A percentile compares a stretch with the other conserved stretches of the same genome.
phyloP scores from a whole-genome alignment of 139 green algal species.

The Chlamydomonas incerta region DNA sequence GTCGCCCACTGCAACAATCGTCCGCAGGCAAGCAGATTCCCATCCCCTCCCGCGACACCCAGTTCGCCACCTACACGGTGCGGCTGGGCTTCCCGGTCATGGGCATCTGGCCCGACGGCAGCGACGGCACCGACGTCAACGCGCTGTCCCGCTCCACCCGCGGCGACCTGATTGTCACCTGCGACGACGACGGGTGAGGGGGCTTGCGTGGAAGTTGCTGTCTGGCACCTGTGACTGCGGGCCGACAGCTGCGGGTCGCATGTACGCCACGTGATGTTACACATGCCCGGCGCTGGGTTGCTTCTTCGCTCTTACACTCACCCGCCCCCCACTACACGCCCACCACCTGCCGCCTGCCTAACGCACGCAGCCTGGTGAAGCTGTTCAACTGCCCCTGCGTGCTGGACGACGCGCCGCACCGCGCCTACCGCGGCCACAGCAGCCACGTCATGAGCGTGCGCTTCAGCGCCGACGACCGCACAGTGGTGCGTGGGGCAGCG shows the following conservation, averaged over 20 bases:
- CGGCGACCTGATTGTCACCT: slow-evolving; percentile 43
- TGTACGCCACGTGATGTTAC: no score
- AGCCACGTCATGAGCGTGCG: slow-evolving; percentile 76
- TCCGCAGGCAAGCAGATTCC: slow-evolving; percentile 62
- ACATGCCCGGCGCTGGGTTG: no score
- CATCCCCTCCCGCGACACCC: slow-evolving; percentile 65
- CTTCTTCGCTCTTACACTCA: no score
- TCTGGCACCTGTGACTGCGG: no score
- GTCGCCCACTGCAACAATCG: no score
- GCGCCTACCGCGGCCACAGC: slow-evolving; percentile 75
- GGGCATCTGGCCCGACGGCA: slow-evolving; percentile 67
- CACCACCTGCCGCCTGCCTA: no score
- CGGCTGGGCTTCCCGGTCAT: slow-evolving; percentile 77
- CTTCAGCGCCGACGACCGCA: slow-evolving; percentile 61
- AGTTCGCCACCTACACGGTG: slow-evolving; percentile 71
- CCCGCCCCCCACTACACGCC: no score
- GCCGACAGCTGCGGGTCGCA: no score
- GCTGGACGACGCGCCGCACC: slow-evolving; percentile 73
- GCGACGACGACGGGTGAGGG: slow-evolving; percentile 64
- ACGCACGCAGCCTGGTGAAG: slow-evolving; percentile 61
- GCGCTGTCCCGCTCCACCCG: slow-evolving; percentile 33
- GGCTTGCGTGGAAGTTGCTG: not conserved
- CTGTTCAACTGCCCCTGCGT: slow-evolving; percentile 83
- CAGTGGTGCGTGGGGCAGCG: not conserved
- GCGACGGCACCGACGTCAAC: slow-evolving; percentile 68